Conservation (phyloP, 108 stramenopile genomes). For the Hondaea fermentalgiana region DNA sequence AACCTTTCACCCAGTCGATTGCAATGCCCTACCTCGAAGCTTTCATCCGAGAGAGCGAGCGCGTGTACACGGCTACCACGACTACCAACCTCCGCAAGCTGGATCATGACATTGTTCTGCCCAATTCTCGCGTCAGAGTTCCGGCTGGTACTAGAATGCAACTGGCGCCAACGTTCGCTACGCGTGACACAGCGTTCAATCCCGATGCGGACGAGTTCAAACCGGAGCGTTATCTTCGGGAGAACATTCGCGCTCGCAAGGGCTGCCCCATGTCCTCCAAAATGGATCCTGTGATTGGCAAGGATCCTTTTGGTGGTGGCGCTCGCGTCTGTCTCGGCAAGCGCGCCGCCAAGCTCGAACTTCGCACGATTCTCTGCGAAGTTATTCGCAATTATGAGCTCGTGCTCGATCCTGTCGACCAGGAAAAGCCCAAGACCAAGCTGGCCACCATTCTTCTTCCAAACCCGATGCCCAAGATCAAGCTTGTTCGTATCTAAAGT, state of each 20-base stretch:
- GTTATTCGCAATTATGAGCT: not conserved
- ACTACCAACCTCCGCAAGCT: not conserved
- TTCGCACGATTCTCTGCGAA: not conserved
- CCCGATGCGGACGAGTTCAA: not conserved
- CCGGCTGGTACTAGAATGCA: not conserved
- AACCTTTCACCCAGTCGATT: not conserved
- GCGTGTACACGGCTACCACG: not conserved
- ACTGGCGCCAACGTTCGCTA: not conserved
- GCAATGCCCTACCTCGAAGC: conserved; percentile 3
- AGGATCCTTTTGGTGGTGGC: not conserved
- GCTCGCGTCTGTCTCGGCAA: conserved; percentile 1
- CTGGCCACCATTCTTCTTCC: too few relatives aligned
- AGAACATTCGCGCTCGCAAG: not conserved
- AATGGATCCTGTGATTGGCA: not conserved
- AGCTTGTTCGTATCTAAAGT: too few relatives aligned
- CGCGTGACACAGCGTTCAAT: not conserved
- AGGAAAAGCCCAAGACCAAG: not conserved
- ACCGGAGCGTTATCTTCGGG: not conserved
- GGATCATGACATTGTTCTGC: not conserved
- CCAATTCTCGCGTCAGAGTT: not conserved
- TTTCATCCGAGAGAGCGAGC: not conserved
- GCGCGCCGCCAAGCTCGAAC: not conserved
- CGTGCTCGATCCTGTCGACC: not conserved
- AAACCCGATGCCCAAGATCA: too few relatives aligned
- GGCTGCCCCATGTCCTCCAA: not conserved